These are phyloP conservation scores for Grosmannia clavigera DNA, from an alignment of 2,329 filamentous ascomycete species.

Conservation along the genomic window DNA sequence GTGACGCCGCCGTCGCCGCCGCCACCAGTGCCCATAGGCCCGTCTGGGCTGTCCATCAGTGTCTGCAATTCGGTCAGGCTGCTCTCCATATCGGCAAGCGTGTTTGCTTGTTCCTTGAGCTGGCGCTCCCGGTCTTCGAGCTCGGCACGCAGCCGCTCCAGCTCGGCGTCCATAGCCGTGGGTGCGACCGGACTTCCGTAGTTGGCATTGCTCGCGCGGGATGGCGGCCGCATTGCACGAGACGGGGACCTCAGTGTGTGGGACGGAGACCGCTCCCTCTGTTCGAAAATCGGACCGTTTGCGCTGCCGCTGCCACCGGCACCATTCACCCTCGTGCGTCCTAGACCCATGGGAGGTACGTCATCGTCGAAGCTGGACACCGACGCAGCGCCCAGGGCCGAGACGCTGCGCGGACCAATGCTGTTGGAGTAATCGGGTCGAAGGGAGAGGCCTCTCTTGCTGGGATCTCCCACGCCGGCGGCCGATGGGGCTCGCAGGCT, in stretches of 20 bases:
- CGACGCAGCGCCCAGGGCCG: constrained; percentile 39
- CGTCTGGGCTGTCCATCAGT: constrained; percentile 50
- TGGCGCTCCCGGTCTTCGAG: constrained; percentile 77
- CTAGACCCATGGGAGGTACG: constrained; percentile 36
- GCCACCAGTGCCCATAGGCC: constrained; percentile 17
- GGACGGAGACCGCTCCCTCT: constrained; percentile 40
- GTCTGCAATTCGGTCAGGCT: constrained; percentile 66
- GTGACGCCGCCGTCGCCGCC: constrained; percentile 11
- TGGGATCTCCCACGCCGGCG: constrained; percentile 48
- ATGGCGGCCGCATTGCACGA: constrained; percentile 32
- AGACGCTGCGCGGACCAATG: constrained; percentile 44
- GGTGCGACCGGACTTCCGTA: constrained; percentile 11
- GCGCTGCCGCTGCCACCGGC: constrained; percentile 20
- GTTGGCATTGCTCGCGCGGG: constrained; percentile 25
- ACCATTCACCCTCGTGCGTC: constrained; percentile 40
- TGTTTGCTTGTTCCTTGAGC: constrained; percentile 74
- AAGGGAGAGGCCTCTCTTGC: constrained; percentile 30
- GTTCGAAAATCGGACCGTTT: constrained; percentile 23
- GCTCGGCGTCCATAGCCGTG: constrained; percentile 49
- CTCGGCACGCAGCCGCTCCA: constrained; percentile 59
- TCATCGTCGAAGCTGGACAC: constrained; percentile 45
- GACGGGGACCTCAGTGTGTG: constrained; percentile 33
- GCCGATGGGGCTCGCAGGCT: constrained; percentile 34
- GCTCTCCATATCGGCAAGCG: constrained; percentile 79
- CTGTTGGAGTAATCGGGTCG: constrained; percentile 36